These are phyloP conservation scores for Dianthus caryophyllus DNA, from an alignment of 148 eudicot species.

Conservation along the genomic window DNA sequence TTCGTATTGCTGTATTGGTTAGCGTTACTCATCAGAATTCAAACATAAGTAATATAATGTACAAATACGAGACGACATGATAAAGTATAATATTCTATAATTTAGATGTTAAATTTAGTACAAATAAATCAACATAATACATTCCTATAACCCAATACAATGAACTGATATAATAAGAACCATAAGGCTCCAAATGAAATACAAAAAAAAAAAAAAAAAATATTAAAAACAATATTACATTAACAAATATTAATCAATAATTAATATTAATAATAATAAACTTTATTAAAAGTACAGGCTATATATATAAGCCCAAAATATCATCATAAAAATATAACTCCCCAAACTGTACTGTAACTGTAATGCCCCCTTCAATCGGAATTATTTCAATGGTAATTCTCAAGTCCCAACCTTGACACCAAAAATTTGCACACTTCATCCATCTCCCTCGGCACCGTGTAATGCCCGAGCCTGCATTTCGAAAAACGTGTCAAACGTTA, in stretches of 20 bases:
- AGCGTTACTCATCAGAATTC: too few species aligned
- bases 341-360: slow-evolving; percentile 27
- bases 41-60: too few species aligned
- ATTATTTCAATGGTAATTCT: slow-evolving; percentile 29
- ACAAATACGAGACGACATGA: too few species aligned
- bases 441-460: slow-evolving; percentile 83
- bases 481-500: too few species aligned
- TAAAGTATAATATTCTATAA: too few species aligned
- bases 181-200: slow-evolving; percentile 8
- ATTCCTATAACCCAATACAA: slow-evolving; percentile 20
- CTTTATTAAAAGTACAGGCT: slow-evolving; percentile 20
- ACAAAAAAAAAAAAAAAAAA: not conserved
- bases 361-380: slow-evolving; percentile 10
- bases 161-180: slow-evolving; percentile 10
- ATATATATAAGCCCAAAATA: slow-evolving; percentile 20
- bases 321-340: slow-evolving; percentile 10
- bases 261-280: too few species aligned
- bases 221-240: slow-evolving; percentile 13
- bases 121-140: too few species aligned
- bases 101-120: too few species aligned
- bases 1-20: too few species aligned
- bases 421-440: slow-evolving; percentile 84
- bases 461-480: slow-evolving; percentile 75
- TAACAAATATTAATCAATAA: not conserved
- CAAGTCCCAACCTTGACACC: slow-evolving; percentile 48